Conservation (phyloP, 192 early-diverging fungal species). For the Tieghemiomyces parasiticus region DNA sequence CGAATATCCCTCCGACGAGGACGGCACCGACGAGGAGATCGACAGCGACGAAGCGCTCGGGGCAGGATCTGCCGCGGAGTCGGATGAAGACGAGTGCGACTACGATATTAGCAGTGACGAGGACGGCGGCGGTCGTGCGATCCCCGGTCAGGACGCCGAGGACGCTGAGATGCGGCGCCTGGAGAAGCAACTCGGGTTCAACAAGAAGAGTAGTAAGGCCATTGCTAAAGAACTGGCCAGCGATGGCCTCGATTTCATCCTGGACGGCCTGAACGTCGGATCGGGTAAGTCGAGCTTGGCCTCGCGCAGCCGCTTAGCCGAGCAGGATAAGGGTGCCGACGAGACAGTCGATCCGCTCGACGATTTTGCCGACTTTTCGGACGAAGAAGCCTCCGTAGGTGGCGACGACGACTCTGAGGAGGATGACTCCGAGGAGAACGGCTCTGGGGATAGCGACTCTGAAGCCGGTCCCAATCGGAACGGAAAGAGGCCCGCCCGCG, state of each 20-base stretch:
- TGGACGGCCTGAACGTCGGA: conserved; percentile 21
- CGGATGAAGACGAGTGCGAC: too few relatives aligned
- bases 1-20: too few relatives aligned
- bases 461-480: conserved; percentile 18
- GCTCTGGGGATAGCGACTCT: conserved; percentile 19
- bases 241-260: conserved; percentile 28
- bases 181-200: conserved; percentile 30
- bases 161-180: conserved; percentile 30
- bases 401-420: conserved; percentile 18
- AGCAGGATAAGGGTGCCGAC: not conserved
- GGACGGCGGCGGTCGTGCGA: too few relatives aligned
- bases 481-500: conserved; percentile 10
- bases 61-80: too few relatives aligned
- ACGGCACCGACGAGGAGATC: too few relatives aligned
- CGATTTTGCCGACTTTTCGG: conserved; percentile 13
- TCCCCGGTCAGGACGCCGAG: conserved; percentile 28
- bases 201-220: conserved; percentile 17
- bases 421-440: conserved; percentile 16
- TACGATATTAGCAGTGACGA: too few relatives aligned
- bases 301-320: not conserved
- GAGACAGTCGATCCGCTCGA: conserved; percentile 5
- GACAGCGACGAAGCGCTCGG: too few relatives aligned
- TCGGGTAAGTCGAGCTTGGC: conserved; percentile 16
- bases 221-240: conserved; percentile 20
- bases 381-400: conserved; percentile 13